Evolutionary conservation across 73 alveolate genomes (phyloP).

Genomic region (Tetrahymena malaccensis): DNA sequence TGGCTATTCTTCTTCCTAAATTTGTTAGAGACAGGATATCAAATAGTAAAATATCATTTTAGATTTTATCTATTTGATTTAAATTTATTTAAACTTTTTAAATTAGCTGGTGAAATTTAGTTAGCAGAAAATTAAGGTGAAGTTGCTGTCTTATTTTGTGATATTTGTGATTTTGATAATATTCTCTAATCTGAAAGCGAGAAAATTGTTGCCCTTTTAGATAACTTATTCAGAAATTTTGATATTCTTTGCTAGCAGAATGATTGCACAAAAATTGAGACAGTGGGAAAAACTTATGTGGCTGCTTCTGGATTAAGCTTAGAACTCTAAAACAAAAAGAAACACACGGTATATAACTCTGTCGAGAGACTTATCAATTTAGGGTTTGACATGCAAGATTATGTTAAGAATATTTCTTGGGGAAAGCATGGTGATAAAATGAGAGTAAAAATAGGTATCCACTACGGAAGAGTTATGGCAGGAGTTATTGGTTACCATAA

Average conservation of each 20-base stretch:
- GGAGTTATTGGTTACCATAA: constrained; percentile 95
- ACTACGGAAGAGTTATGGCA: constrained; percentile 90
- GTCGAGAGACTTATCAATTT: background rate
- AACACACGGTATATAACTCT: background rate
- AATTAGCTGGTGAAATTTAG: constrained; percentile 49
- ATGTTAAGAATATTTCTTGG: background rate
- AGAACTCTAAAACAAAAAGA: background rate
- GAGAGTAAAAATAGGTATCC: constrained; percentile 87
- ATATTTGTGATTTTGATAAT: constrained; percentile 60
- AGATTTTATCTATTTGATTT: background rate
- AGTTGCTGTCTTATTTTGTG: constrained; percentile 67
- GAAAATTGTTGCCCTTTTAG: constrained; percentile 54
- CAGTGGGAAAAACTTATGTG: constrained; percentile 82
- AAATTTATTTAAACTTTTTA: background rate
- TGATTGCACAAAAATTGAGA: constrained; percentile 55
- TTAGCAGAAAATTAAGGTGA: constrained; percentile 68
- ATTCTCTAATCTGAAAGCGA: constrained; percentile 8
- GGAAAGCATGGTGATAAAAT: background rate
- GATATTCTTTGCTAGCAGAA: constrained; percentile 56
- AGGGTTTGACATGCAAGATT: background rate
- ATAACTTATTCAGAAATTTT: constrained; percentile 57
- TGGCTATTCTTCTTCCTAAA: constrained; percentile 26
- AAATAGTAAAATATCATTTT: background rate
- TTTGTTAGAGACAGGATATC: constrained; percentile 22
- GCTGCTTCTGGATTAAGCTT: constrained; percentile 35